Evolutionary conservation across 2,329 filamentous ascomycete genomes (phyloP), one percentile per base, ranked within the genome.

Genomic region (Ophiostoma piceae): DNA sequence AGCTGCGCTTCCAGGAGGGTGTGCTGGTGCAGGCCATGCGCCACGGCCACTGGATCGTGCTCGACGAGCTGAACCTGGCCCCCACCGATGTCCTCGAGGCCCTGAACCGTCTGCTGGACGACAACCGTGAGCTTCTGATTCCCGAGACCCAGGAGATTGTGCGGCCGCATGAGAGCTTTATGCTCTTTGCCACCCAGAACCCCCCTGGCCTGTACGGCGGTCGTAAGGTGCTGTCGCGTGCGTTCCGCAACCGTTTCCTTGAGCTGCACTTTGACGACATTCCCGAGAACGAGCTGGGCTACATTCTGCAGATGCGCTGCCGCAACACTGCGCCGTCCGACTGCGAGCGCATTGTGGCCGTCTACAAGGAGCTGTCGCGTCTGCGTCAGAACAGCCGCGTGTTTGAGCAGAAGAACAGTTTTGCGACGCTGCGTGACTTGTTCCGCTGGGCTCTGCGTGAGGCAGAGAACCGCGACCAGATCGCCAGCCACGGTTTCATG

Each of bases 241-340:
- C 95, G 1, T 99, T 99, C 79, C 88, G 96, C 69, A 99, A 99
- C 78, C 88, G 95, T 76, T 99, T 99, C 76, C 84, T 99, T 3
- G 95, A 99, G 79, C 83, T 99, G 4, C 95, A 99, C 78, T 98
- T 97, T 75, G 95, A 98, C 75, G 96, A 99, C 76, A 99, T 99
- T 32, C 95, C 95, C 0, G 92, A 98, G 77, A 90, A 92, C 73
- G 96, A 99, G 77, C 82, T 99, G 64, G 92, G 96, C 75, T 92
- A 89, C 60, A 99, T 99, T 75, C 78, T 99, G 43, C 92, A 96
- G 76, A 89, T 92, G 77, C 87, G 96, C 72, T 96, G 93, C 71
- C 88, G 93, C 75, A 93, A 87, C 73, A 88, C 96, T 16, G 92
- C 95, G 0, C 92, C 94, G 4, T 94, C 94, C 0, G 95, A 97